These are phyloP conservation scores for Remersonia thermophila DNA, from an alignment of 2,329 filamentous ascomycete species.

Conservation along the genomic window DNA sequence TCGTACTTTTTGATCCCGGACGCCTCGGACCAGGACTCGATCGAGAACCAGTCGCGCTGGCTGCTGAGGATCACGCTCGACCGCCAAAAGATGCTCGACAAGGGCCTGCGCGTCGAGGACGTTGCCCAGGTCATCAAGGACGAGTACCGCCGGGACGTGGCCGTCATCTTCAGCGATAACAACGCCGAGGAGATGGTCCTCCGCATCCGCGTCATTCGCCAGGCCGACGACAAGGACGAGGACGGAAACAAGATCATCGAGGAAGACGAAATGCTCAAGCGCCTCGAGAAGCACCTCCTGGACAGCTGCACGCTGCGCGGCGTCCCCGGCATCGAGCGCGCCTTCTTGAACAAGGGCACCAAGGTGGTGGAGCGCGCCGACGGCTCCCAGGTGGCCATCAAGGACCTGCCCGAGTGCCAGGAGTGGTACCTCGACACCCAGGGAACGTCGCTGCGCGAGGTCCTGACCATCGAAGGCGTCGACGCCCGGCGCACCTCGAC, in stretches of 20 bases:
- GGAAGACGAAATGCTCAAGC: constrained; percentile 86
- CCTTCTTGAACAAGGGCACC: constrained; percentile 78
- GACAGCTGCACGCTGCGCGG: constrained; percentile 86
- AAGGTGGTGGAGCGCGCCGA: constrained; percentile 55
- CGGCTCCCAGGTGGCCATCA: constrained; percentile 62
- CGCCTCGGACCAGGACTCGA: constrained; percentile 51
- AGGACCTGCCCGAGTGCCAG: constrained; percentile 61
- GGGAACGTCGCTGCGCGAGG: constrained; percentile 73
- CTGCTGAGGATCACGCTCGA: constrained; percentile 85
- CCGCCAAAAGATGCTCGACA: constrained; percentile 89
- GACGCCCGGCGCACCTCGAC: constrained; percentile 78
- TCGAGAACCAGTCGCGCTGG: constrained; percentile 82
- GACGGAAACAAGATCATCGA: constrained; percentile 50
- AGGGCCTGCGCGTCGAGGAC: constrained; percentile 80
- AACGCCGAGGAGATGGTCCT: constrained; percentile 94
- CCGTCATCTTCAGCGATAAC: constrained; percentile 94
- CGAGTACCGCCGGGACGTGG: constrained; percentile 72
- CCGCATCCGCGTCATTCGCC: constrained; percentile 69
- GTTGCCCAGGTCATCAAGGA: constrained; percentile 84
- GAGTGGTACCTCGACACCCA: constrained; percentile 96
- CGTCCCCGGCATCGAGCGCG: constrained; percentile 76
- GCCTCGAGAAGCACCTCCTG: constrained; percentile 80
- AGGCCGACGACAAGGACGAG: constrained; percentile 61
- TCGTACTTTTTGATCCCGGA: constrained; percentile 94
- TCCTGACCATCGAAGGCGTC: constrained; percentile 77